Conservation (phyloP, 257 asterid genomes). For the Solanum sejunctum region DNA sequence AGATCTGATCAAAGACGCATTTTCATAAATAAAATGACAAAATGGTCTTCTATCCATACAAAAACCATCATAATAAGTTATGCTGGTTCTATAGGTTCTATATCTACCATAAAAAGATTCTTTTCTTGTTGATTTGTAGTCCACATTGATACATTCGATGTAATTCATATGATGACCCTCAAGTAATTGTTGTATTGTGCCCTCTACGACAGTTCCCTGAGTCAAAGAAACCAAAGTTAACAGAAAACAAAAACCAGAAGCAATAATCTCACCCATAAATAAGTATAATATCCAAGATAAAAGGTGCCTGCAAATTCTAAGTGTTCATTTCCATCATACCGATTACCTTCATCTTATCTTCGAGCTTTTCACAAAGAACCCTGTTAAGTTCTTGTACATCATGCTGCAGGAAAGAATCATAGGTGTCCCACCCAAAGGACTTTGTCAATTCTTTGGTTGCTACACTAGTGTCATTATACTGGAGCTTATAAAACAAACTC, state of each 20-base stretch:
- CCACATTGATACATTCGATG: slow-evolving; percentile 72
- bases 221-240: not conserved
- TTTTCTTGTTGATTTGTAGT: slow-evolving; percentile 75
- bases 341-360: slow-evolving; percentile 80
- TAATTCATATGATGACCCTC: slow-evolving; percentile 92
- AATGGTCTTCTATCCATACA: not conserved
- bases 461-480: slow-evolving; percentile 67
- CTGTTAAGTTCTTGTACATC: slow-evolving; percentile 85
- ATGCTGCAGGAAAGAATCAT: slow-evolving; percentile 82
- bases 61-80: not conserved
- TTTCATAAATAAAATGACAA: slow-evolving; percentile 1
- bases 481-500: slow-evolving; percentile 79
- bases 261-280: not conserved
- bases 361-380: slow-evolving; percentile 79
- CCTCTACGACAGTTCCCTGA: slow-evolving; percentile 84
- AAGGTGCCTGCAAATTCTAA: not conserved
- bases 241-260: not conserved
- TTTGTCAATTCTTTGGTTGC: slow-evolving; percentile 82
- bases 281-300: not conserved
- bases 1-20: slow-evolving; percentile 34
- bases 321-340: not conserved
- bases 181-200: slow-evolving; percentile 71
- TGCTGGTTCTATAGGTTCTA: not conserved
- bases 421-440: slow-evolving; percentile 82
- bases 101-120: slow-evolving; percentile 71